A percentile compares a stretch with the other conserved stretches of the same genome.
Conservation (phyloP, 768 basidiomycete species). For the Fistulinella prunicolor region DNA sequence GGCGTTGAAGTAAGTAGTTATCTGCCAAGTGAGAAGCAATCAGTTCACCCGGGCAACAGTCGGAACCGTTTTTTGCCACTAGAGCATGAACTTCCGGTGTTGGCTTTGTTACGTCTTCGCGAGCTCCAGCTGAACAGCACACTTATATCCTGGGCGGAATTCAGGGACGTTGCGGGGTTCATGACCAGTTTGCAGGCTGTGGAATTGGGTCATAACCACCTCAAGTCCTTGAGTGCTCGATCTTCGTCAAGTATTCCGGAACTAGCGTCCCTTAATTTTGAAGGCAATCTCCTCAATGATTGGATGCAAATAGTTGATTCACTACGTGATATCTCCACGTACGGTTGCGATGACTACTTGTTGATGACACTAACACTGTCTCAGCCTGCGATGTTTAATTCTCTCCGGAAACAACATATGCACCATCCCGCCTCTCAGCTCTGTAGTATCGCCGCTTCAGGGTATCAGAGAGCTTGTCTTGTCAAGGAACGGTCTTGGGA, state of each 20-base stretch:
- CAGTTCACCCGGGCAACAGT: conserved; percentile 39
- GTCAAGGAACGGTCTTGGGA: conserved; percentile 53
- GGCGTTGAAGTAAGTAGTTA: conserved; percentile 70
- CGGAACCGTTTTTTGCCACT: conserved; percentile 60
- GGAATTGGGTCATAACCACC: conserved; percentile 70
- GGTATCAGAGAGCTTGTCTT: conserved; percentile 59
- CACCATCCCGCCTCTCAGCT: conserved; percentile 39
- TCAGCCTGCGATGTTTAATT: conserved; percentile 61
- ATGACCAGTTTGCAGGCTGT: conserved; percentile 56
- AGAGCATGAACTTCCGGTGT: conserved; percentile 28
- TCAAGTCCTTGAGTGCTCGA: conserved; percentile 35
- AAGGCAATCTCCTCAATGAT: conserved; percentile 57
- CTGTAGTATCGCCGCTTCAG: conserved; percentile 25
- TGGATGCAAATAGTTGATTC: conserved; percentile 53
- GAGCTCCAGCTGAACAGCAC: conserved; percentile 78
- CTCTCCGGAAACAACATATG: conserved; percentile 61
- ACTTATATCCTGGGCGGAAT: conserved; percentile 67
- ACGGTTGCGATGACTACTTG: conserved; percentile 8
- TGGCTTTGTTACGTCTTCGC: conserved; percentile 49
- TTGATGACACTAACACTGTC: conserved; percentile 6
- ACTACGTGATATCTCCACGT: conserved; percentile 47
- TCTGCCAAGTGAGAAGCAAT: conserved; percentile 13
- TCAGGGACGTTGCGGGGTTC: conserved; percentile 44
- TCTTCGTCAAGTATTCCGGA: conserved; percentile 18
- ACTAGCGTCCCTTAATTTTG: conserved; percentile 62